phyloP scores from a whole-genome alignment of 2,329 filamentous ascomycete genomes.

The Diaporthe sp. region DNA sequence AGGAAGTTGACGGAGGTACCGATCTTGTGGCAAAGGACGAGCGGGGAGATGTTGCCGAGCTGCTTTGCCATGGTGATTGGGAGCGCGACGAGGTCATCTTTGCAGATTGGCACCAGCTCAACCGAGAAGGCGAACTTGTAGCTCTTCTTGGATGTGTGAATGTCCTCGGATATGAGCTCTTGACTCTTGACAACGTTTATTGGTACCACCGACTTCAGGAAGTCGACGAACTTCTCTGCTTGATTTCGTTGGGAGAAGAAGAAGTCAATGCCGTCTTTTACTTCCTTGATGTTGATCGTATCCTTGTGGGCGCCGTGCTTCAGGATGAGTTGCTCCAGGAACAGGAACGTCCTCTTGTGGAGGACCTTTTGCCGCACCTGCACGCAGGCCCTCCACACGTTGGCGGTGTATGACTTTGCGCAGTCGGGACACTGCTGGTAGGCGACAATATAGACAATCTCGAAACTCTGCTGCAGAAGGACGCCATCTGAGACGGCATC shows the following conservation, averaged over 20 bases:
- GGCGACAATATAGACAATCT: slow-evolving; percentile 91
- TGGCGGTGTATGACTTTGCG: slow-evolving; percentile 94
- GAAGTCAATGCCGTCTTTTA: slow-evolving; percentile 93
- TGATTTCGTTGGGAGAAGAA: slow-evolving; percentile 92
- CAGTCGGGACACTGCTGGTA: slow-evolving; percentile 96
- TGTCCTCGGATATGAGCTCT: slow-evolving; percentile 84
- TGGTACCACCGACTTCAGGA: slow-evolving; percentile 81
- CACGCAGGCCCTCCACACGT: slow-evolving; percentile 93
- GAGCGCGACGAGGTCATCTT: slow-evolving; percentile 95
- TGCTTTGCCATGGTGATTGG: slow-evolving; percentile 91
- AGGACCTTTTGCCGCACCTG: slow-evolving; percentile 97
- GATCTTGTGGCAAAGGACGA: slow-evolving; percentile 88
- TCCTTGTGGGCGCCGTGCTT: slow-evolving; percentile 94
- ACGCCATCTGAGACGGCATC: slow-evolving; percentile 74
- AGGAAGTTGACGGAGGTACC: slow-evolving; percentile 92
- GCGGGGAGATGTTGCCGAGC: slow-evolving; percentile 88
- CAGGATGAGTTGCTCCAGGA: slow-evolving; percentile 92
- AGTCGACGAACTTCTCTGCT: slow-evolving; percentile 84
- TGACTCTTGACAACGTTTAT: slow-evolving; percentile 74
- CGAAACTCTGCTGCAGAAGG: slow-evolving; percentile 91
- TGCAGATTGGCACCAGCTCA: slow-evolving; percentile 94
- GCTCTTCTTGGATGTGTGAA: slow-evolving; percentile 89
- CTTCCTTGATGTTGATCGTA: slow-evolving; percentile 98
- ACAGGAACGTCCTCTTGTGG: slow-evolving; percentile 84
- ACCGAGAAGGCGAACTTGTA: slow-evolving; percentile 96